A percentile compares a stretch with the other conserved stretches of the same genome.
phyloP scores from a whole-genome alignment of 2,329 filamentous ascomycete species.

The Paramyrothecium sp. region DNA sequence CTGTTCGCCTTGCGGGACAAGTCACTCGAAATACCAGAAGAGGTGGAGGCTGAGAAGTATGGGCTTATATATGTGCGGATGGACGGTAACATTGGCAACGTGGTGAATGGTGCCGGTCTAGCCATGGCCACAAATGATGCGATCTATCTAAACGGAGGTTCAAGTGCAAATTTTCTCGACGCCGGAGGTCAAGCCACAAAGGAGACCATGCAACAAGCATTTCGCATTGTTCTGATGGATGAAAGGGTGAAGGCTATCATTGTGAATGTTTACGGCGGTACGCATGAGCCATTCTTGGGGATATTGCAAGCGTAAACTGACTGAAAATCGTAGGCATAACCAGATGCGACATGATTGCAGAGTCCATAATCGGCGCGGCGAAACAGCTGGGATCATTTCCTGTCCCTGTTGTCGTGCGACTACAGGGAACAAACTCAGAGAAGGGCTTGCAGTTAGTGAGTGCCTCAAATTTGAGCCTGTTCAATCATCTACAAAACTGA shows the following conservation, averaged over 20 bases:
- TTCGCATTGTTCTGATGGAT: slow-evolving; percentile 72
- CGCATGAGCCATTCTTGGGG: slow-evolving; percentile 3
- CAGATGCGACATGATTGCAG: slow-evolving; percentile 49
- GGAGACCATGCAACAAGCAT: slow-evolving; percentile 75
- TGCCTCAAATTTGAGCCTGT: background rate
- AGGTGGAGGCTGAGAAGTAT: slow-evolving; percentile 43
- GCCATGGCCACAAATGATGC: slow-evolving; percentile 91
- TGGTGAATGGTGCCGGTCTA: slow-evolving; percentile 86
- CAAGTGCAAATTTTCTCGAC: slow-evolving; percentile 81
- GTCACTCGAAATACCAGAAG: slow-evolving; percentile 28
- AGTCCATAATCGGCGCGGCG: slow-evolving; percentile 43
- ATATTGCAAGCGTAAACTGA: background rate
- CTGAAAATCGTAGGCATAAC: slow-evolving; percentile 37
- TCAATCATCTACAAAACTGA: background rate
- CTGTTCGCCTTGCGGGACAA: slow-evolving; percentile 36
- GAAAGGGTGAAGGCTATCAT: slow-evolving; percentile 65
- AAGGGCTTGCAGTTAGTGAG: slow-evolving; percentile 38
- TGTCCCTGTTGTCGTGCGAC: slow-evolving; percentile 42
- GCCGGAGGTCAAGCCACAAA: slow-evolving; percentile 86
- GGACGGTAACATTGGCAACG: slow-evolving; percentile 67
- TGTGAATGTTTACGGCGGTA: slow-evolving; percentile 54
- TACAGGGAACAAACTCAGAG: slow-evolving; percentile 46
- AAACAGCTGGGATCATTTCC: slow-evolving; percentile 31
- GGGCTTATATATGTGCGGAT: slow-evolving; percentile 78
- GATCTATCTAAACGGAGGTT: slow-evolving; percentile 64